Evolutionary conservation across 23 red algal genomes (phyloP), one percentile per base, ranked within the genome.

Genomic region (Gracilariopsis chorda): DNA sequence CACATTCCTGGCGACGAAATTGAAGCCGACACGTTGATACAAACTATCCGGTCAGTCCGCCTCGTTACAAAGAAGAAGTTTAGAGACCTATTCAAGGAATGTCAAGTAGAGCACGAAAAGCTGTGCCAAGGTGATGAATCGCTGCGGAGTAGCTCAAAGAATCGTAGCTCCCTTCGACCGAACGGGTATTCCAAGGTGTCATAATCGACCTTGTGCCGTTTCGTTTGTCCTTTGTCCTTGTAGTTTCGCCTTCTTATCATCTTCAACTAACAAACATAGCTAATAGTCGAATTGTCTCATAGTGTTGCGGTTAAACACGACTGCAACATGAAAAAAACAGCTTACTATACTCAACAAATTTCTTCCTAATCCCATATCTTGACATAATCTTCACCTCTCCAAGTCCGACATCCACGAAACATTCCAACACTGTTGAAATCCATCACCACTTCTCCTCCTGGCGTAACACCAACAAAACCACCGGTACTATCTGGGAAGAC

Each of bases 1-100:
- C 96, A 98, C 34, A 78, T 98, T 72, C 96, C 96, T 19, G 88
- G 77, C 7, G 87, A 88, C 56, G 84, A 95, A 32, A 93, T 94
- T 68, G 82, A 90, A 20, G 47, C 78, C 17, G 74, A 90, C 40
- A 49, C 72, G 21, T 79, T 98, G 62, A 77, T 98, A 36, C 78
- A 87, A 21, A 43, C 76, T 20, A 84, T 98, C 41, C 96, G 96
- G 17, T 57, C 68, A 0, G 78, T 98, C 19, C 88, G 89, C 35
- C 61, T 94, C 36, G 90, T 93, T 30, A 93, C 78, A n/a, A 69
- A 76, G 28, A 82, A 70, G 59, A 46, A 77, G 68, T 83, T 93
- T 40, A 52, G 42, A 45, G 90, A 93, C 28, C 78, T 93, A 35
- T 93, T 93, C 48, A 82, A 83, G 32, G 74, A 82, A 78, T 91